These are phyloP conservation scores for Imleria badia DNA, from an alignment of 768 basidiomycete species.

Conservation along the genomic window DNA sequence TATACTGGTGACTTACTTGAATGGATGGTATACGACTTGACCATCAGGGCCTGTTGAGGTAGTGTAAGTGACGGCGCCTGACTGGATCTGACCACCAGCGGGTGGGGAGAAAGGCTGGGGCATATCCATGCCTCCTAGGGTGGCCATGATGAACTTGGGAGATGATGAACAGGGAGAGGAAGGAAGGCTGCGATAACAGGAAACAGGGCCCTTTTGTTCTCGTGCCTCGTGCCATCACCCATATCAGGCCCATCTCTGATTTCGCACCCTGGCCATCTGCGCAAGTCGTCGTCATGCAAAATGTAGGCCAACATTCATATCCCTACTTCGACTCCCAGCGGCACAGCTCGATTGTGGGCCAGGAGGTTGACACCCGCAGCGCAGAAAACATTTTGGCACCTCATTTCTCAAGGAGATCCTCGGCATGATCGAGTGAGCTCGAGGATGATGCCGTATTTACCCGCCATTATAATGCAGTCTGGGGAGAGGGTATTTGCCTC, in stretches of 20 bases:
- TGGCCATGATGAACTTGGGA: conserved; percentile 18
- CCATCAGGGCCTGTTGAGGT: conserved; percentile 65
- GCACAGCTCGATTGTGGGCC: neutral
- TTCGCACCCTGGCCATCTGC: conserved; percentile 1
- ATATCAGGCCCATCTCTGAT: conserved; percentile 36
- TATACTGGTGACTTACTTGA: conserved; percentile 54
- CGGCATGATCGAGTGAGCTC: conserved; percentile 11
- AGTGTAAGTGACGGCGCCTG: conserved; percentile 74
- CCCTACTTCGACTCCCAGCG: too few species aligned
- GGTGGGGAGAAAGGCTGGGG: conserved; percentile 32
- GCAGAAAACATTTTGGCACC: conserved; percentile 46
- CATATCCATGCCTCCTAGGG: conserved; percentile 25
- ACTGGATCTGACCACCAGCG: conserved; percentile 46
- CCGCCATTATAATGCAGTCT: neutral
- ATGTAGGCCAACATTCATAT: too few species aligned
- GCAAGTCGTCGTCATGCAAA: too few species aligned
- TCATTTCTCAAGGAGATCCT: conserved; percentile 48
- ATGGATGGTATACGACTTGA: conserved; percentile 63
- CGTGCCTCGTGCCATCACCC: conserved; percentile 29
- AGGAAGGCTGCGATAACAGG: conserved; percentile 5
- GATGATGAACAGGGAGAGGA: conserved; percentile 13
- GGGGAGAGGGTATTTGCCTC: neutral
- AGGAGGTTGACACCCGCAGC: neutral
- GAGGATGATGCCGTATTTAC: neutral
- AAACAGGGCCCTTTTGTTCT: conserved; percentile 22